Percentiles rank a stretch among this genome's conserved stretches.
These are phyloP conservation scores for Auriscalpium microsporum DNA, from an alignment of 768 basidiomycete species.

Conservation along the genomic window DNA sequence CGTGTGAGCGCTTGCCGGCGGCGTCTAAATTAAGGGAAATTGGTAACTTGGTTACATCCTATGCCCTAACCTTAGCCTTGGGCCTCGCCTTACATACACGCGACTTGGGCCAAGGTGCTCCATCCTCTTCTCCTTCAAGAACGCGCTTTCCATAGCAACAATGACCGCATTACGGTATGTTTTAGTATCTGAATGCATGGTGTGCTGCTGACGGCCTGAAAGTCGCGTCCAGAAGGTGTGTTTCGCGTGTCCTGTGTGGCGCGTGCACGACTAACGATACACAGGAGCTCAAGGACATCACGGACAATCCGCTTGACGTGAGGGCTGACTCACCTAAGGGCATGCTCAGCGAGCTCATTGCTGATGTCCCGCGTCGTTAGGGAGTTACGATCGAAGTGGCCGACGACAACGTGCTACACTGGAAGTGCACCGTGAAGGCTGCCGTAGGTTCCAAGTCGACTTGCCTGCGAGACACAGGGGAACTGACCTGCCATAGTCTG, in stretches of 20 bases:
- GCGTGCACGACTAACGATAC: slow-evolving; percentile 5
- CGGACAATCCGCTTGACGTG: slow-evolving; percentile 58
- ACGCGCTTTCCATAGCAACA: too few species aligned
- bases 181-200: neutral
- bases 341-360: neutral
- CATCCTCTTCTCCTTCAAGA: too few species aligned
- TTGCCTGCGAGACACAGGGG: neutral
- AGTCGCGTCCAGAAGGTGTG: slow-evolving; percentile 75
- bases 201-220: slow-evolving; percentile 17
- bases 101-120: too few species aligned
- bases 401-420: slow-evolving; percentile 68
- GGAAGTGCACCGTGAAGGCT: slow-evolving; percentile 44
- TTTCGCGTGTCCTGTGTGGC: neutral
- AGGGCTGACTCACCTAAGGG: slow-evolving; percentile 11
- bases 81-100: too few species aligned
- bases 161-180: slow-evolving; percentile 35
- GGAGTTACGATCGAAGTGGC: slow-evolving; percentile 48
- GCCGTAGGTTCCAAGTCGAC: neutral
- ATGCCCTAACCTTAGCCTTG: too few species aligned
- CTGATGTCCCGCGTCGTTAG: slow-evolving; percentile 31
- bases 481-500: slow-evolving; percentile 34
- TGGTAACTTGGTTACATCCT: too few species aligned
- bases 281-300: slow-evolving; percentile 63
- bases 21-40: too few species aligned
- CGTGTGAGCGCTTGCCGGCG: too few species aligned